Evolutionary conservation across 2,329 filamentous ascomycete species (phyloP), one percentile per base, ranked within the genome.

Genomic region (Aspergillus neotritici): DNA sequence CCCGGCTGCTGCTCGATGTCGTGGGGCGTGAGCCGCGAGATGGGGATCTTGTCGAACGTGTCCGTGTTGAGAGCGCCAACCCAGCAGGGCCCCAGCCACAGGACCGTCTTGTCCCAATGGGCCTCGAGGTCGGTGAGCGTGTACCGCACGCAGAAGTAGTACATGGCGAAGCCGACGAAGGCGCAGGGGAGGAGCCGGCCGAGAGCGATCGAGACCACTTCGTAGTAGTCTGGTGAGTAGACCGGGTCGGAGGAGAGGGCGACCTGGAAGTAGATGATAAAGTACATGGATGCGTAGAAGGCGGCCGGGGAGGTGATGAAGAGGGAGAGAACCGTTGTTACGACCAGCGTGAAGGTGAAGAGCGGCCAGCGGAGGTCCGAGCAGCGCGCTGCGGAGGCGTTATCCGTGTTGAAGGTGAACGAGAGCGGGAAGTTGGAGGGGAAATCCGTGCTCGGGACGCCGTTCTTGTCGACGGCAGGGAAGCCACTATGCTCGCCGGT

Each of bases 31-130:
- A 82, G 68, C 13, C 79, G 78, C 43, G 79, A 76, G 33, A 82
- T 78, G 0, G 79, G 79, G 38, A 82, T 78, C 37, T 73, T 73
- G 61, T 82, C 79, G 54, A 82, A 81, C 0, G 79, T 82, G 58
- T 81, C 78, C 51, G 78, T 81, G 62, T 80, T 80, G 41, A 82
- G 54, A 15, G 76, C 77, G 12, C 77, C 79, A 3, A 82, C 68
- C 78, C 79, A 82, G 48, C 74, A 77, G 9, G 73, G 69, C 0
- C 78, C 78, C 0, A 82, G 67, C 78, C 78, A 82, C 15, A 82
- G 68, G 15, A 81, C 53, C 0, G 77, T 80, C 59, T 80, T 82
- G 50, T 82, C 79, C 38, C 79, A 55, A 50, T 80, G 78, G 4
- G 79, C 78, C 4, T 72, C 70, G 1, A 82, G 64, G 14, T 69